These are phyloP conservation scores for Escallonia herrerae DNA, from an alignment of 129 eudicot genomes.

Conservation along the genomic window DNA sequence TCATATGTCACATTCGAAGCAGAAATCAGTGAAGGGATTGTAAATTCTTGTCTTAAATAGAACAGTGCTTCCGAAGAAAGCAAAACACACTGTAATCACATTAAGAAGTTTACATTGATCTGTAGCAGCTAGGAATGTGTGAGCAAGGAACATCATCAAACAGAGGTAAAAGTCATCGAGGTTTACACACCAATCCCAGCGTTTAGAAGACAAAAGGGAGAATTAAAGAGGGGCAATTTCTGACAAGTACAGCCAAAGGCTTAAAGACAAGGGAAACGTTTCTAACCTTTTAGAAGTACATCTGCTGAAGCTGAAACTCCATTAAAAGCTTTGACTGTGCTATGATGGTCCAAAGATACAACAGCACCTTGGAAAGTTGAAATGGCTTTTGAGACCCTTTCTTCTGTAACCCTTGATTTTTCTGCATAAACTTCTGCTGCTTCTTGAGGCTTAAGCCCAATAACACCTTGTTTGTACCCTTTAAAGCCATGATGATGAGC, in stretches of 20 bases:
- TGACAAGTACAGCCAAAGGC: slow-evolving; percentile 8
- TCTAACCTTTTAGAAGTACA: slow-evolving; percentile 65
- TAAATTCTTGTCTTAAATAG: not conserved
- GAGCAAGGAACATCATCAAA: not conserved
- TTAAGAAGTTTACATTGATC: not conserved
- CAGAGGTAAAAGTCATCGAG: not conserved
- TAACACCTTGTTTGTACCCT: slow-evolving; percentile 1
- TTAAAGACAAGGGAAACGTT: slow-evolving; percentile 6
- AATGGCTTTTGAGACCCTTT: slow-evolving; percentile 32
- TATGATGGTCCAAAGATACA: slow-evolving; percentile 10
- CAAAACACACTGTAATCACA: no score
- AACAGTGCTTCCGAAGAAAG: not conserved
- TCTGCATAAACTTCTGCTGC: slow-evolving; percentile 21
- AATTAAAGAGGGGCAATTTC: not conserved
- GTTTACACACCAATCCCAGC: no score
- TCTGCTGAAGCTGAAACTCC: slow-evolving; percentile 31
- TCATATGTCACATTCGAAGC: not conserved
- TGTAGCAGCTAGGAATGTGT: not conserved
- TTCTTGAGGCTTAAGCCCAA: not conserved
- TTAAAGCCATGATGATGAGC: slow-evolving; percentile 32
- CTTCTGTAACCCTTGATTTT: slow-evolving; percentile 43
- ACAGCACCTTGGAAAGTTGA: slow-evolving; percentile 20
- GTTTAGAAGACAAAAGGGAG: no score
- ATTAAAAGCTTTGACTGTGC: slow-evolving; percentile 3
- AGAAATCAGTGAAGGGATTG: not conserved